A percentile compares a stretch with the other conserved stretches of the same genome.
phyloP scores from a whole-genome alignment of 2,329 filamentous ascomycete species.

The Aureobasidium mangrovei region DNA sequence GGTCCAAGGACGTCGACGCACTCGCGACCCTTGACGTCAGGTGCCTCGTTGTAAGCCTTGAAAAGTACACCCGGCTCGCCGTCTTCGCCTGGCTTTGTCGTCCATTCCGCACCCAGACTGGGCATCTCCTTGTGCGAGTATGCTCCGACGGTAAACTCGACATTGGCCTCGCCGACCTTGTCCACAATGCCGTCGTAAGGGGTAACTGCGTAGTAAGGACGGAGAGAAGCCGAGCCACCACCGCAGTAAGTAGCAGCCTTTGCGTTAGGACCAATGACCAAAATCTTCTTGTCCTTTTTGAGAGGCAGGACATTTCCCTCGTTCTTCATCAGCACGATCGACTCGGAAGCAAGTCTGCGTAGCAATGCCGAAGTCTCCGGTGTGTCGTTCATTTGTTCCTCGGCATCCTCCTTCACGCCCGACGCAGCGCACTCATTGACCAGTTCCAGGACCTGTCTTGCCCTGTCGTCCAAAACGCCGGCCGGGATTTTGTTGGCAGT shows the following conservation, averaged over 20 bases:
- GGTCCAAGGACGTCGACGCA: constrained; percentile 42
- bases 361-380: constrained; percentile 26
- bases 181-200: constrained; percentile 25
- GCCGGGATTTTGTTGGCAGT: constrained; percentile 45
- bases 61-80: constrained; percentile 6
- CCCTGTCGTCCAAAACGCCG: constrained; percentile 50
- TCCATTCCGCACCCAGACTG: background rate
- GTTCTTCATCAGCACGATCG: constrained; percentile 51
- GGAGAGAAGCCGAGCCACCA: constrained; percentile 26
- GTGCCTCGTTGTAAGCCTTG: constrained; percentile 47
- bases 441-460: constrained; percentile 51
- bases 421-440: constrained; percentile 35
- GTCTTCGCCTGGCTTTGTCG: background rate
- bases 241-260: constrained; percentile 49
- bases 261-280: constrained; percentile 68
- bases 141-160: constrained; percentile 17
- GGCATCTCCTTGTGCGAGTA: constrained; percentile 16
- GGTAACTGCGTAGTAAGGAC: constrained; percentile 27
- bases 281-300: constrained; percentile 57
- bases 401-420: constrained; percentile 22
- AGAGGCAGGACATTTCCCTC: constrained; percentile 55
- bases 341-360: constrained; percentile 22
- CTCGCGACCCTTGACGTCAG: constrained; percentile 35
- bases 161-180: constrained; percentile 18
- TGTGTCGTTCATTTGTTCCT: constrained; percentile 24